Conservation (phyloP, 495 filamentous ascomycete genomes). For the Penicillium dipodomyicola region DNA sequence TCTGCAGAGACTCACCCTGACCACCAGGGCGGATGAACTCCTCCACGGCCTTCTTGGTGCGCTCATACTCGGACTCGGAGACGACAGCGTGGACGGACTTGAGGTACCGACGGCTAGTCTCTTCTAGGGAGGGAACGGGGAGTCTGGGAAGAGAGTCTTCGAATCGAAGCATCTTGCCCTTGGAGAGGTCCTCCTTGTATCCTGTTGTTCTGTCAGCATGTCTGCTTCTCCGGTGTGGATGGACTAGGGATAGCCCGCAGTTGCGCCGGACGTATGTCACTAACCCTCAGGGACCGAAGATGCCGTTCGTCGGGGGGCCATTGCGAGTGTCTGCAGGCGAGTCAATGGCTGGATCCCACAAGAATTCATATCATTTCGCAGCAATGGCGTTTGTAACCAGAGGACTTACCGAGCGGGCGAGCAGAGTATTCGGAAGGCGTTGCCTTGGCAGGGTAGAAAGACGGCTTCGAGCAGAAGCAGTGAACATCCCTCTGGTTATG, state of each 20-base stretch:
- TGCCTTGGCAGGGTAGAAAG: constrained; percentile 44
- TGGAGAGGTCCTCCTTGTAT: constrained; percentile 87
- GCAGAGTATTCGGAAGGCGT: constrained; percentile 41
- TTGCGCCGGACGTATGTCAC: constrained; percentile 27
- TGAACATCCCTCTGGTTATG: constrained; percentile 43
- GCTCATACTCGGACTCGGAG: constrained; percentile 66
- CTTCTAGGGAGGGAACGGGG: constrained; percentile 89
- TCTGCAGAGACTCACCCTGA: constrained; percentile 79
- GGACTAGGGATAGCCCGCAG: not conserved
- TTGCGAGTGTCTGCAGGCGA: constrained; percentile 35
- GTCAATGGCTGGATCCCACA: constrained; percentile 12
- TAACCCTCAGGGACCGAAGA: constrained; percentile 50
- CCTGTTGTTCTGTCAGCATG: constrained; percentile 48
- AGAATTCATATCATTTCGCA: not conserved
- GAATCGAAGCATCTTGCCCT: constrained; percentile 91
- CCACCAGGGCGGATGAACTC: constrained; percentile 82
- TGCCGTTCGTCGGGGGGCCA: constrained; percentile 45
- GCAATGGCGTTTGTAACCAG: not conserved
- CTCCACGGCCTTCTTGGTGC: constrained; percentile 76
- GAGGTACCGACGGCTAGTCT: constrained; percentile 86
- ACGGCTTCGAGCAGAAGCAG: constrained; percentile 48
- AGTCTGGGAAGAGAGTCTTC: constrained; percentile 91
- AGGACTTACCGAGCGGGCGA: constrained; percentile 40
- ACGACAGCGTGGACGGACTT: constrained; percentile 87
- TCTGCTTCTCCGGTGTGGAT: not conserved